These are phyloP conservation scores for Penstemon eatonii DNA, from an alignment of 257 asterid species.

Conservation along the genomic window DNA sequence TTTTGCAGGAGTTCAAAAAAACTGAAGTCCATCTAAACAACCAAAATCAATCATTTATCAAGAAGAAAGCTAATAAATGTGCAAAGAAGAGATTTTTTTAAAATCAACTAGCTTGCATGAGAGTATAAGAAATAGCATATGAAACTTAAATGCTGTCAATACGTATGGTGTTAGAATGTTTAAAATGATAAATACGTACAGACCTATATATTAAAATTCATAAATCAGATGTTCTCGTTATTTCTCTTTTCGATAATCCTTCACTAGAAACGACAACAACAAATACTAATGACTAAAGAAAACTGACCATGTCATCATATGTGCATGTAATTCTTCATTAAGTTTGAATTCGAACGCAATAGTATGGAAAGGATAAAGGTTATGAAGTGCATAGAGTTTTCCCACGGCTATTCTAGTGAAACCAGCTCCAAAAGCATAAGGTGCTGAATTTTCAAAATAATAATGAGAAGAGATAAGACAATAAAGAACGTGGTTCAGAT, in stretches of 20 bases:
- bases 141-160: neutral
- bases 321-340: neutral
- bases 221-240: neutral
- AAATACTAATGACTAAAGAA: neutral
- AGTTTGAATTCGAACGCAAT: neutral
- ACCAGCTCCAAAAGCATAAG: neutral
- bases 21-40: neutral
- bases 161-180: neutral
- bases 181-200: neutral
- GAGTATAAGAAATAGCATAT: neutral
- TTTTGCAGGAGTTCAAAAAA: slow-evolving; percentile 11
- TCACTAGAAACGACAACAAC: neutral
- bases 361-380: neutral
- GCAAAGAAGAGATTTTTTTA: neutral
- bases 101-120: slow-evolving; percentile 8
- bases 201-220: too few species aligned
- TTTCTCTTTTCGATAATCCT: neutral
- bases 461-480: too few species aligned
- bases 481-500: too few species aligned
- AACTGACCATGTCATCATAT: neutral
- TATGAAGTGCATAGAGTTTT: neutral
- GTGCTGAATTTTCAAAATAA: too few species aligned
- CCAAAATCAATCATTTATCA: slow-evolving; percentile 14
- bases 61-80: neutral
- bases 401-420: neutral